Evolutionary conservation across 2,329 filamentous ascomycete species (phyloP).

Genomic region (Neocucurbitaria cava): DNA sequence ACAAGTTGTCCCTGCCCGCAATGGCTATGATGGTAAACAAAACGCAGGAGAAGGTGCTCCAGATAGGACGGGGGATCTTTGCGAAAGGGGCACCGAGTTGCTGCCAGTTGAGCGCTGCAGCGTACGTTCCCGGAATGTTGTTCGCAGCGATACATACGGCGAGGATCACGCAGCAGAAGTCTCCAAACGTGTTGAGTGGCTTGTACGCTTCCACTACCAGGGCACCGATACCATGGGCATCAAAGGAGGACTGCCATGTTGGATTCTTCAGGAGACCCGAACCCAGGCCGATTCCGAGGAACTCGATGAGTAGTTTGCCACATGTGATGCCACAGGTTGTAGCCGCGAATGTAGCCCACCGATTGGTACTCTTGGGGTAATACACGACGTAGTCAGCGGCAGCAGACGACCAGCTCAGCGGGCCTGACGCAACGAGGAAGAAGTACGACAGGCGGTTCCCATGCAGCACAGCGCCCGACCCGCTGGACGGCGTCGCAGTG

Average conservation of each 20-base stretch:
- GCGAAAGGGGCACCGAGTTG: slow-evolving; percentile 66
- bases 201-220: slow-evolving; percentile 67
- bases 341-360: slow-evolving; percentile 60
- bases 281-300: slow-evolving; percentile 67
- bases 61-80: slow-evolving; percentile 70
- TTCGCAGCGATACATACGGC: slow-evolving; percentile 72
- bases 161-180: slow-evolving; percentile 73
- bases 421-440: slow-evolving; percentile 68
- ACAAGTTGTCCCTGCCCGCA: slow-evolving; percentile 65
- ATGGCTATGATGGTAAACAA: slow-evolving; percentile 70
- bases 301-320: slow-evolving; percentile 65
- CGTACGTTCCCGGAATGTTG: slow-evolving; percentile 74
- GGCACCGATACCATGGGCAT: slow-evolving; percentile 62
- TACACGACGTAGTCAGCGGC: slow-evolving; percentile 72
- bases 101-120: slow-evolving; percentile 70
- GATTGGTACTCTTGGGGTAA: slow-evolving; percentile 61
- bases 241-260: slow-evolving; percentile 63
- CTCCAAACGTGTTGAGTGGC: slow-evolving; percentile 69
- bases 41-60: slow-evolving; percentile 62
- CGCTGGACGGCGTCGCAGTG: slow-evolving; percentile 55
- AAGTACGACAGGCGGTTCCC: slow-evolving; percentile 71
- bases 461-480: slow-evolving; percentile 57
- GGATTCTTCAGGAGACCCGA: slow-evolving; percentile 61
- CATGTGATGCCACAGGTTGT: slow-evolving; percentile 62
- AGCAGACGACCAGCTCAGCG: slow-evolving; percentile 66